phyloP scores from a whole-genome alignment of 331 rosid species.

The Cydonia oblonga region DNA sequence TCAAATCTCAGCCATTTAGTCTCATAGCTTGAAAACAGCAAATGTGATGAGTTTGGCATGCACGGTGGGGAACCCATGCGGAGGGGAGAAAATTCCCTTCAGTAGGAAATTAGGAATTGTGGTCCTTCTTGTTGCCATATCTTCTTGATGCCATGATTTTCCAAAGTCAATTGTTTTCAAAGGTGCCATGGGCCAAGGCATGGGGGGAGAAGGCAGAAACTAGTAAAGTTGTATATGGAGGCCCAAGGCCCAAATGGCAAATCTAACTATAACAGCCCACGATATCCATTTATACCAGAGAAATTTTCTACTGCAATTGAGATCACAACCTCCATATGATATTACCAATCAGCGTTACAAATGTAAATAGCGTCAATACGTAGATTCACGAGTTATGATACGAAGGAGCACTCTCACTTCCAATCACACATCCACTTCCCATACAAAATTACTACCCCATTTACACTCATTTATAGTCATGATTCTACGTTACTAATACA shows the following conservation, averaged over 20 bases:
- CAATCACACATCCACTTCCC: neutral
- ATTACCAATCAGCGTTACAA: too few species aligned
- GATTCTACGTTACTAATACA: too few species aligned
- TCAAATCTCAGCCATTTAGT: too few species aligned
- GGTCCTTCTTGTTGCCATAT: neutral
- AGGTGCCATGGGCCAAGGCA: neutral
- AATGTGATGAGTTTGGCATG: too few species aligned
- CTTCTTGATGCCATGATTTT: neutral
- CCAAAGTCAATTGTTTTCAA: neutral
- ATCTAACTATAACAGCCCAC: neutral
- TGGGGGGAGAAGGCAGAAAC: neutral
- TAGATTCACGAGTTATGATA: neutral
- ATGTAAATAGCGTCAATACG: neutral
- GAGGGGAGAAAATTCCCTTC: too few species aligned
- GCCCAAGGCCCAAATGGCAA: neutral
- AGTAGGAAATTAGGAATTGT: neutral
- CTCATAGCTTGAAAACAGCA: too few species aligned
- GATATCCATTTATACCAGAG: neutral
- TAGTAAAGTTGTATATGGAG: neutral
- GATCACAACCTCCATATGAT: fast-evolving
- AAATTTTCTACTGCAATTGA: too few species aligned
- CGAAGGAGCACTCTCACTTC: neutral
- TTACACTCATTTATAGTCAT: too few species aligned
- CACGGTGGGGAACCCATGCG: too few species aligned
- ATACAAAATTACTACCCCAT: too few species aligned